phyloP scores from a whole-genome alignment of 202 grass and related monocot species.

The Bolboschoenoplectus hybrid region DNA sequence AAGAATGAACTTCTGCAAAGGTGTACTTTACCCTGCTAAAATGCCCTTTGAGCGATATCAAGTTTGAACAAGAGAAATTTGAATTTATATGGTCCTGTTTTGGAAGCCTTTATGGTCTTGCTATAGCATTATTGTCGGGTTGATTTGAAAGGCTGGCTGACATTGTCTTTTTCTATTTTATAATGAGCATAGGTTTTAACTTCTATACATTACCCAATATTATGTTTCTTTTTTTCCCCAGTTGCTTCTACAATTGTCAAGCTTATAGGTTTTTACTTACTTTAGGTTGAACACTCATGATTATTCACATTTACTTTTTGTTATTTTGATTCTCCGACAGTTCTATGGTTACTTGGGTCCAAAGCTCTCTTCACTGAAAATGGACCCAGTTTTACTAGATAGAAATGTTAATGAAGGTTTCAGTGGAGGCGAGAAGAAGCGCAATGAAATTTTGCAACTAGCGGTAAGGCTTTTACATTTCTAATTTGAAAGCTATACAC shows the following conservation, averaged over 20 bases:
- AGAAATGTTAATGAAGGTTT: slow-evolving; percentile 98
- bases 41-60: not conserved
- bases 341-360: slow-evolving; percentile 70
- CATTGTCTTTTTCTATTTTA: not conserved
- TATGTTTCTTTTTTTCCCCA: not conserved
- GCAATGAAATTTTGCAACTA: slow-evolving; percentile 97
- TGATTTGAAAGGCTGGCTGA: not conserved
- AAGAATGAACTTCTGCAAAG: not conserved
- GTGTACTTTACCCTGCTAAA: not conserved
- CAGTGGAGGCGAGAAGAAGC: slow-evolving; percentile 96
- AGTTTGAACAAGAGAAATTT: not conserved
- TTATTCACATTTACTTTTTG: not conserved
- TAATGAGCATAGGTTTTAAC: not conserved
- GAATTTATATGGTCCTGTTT: not conserved
- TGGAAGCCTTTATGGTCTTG: not conserved
- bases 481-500: not conserved
- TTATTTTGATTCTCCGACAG: slow-evolving; percentile 40
- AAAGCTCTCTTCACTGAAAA: slow-evolving; percentile 71
- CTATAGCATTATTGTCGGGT: not conserved
- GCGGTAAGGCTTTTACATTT: slow-evolving; percentile 54
- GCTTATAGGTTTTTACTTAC: not conserved
- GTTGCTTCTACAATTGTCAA: not conserved
- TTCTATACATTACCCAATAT: not conserved
- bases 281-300: not conserved
- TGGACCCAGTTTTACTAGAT: slow-evolving; percentile 81